A percentile compares a stretch with the other conserved stretches of the same genome.
Conservation (phyloP, 495 filamentous ascomycete genomes). For the Talaromyces wortmannii region DNA sequence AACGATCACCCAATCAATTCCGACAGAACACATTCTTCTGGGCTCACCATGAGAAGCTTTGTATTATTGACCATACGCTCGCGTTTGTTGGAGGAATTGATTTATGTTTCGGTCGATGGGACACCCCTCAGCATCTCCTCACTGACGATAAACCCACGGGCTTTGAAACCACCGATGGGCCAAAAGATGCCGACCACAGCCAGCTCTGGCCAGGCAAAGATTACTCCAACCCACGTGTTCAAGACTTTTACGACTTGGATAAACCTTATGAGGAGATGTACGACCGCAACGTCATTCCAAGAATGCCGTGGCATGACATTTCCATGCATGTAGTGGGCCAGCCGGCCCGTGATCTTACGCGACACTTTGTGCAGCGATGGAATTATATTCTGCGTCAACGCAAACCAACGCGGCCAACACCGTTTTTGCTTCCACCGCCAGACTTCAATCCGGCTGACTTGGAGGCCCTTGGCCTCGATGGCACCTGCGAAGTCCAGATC, state of each 20-base stretch:
- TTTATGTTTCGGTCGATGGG: conserved; percentile 96
- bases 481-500: conserved; percentile 95
- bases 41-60: conserved; percentile 97
- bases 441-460: conserved; percentile 83
- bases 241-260: conserved; percentile 89
- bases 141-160: conserved; percentile 93
- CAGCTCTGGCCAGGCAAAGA: conserved; percentile 98
- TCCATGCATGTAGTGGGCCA: conserved; percentile 98
- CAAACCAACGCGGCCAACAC: conserved; percentile 89
- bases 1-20: conserved; percentile 93
- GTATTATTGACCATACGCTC: conserved; percentile 91
- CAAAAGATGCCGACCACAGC: conserved; percentile 88
- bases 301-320: conserved; percentile 99
- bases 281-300: conserved; percentile 73
- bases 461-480: conserved; percentile 78
- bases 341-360: conserved; percentile 85
- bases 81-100: conserved; percentile 97
- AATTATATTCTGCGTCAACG: conserved; percentile 94
- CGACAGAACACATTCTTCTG: conserved; percentile 99
- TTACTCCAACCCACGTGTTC: conserved; percentile 92
- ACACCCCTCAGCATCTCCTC: conserved; percentile 86
- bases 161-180: conserved; percentile 69
- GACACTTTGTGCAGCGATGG: conserved; percentile 99
- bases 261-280: conserved; percentile 99
- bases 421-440: conserved; percentile 86